A percentile compares a stretch with the other conserved stretches of the same genome.
These are phyloP conservation scores for Dittrichia graveolens DNA, from an alignment of 129 eudicot genomes.

Conservation along the genomic window DNA sequence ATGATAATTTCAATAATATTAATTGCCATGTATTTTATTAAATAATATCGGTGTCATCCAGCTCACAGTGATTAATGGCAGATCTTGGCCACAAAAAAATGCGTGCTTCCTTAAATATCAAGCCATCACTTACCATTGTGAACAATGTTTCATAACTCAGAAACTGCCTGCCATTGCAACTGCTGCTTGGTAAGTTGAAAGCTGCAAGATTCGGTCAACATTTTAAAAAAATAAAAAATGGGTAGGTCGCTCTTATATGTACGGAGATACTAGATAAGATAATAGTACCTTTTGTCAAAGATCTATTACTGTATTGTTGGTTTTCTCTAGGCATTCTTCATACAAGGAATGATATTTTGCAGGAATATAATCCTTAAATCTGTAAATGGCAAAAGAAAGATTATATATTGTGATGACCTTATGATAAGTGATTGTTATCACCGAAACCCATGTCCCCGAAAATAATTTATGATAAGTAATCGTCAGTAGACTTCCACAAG, in stretches of 20 bases:
- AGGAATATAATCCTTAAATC: conserved; percentile 74
- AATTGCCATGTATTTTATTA: neutral
- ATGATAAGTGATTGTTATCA: no score
- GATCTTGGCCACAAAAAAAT: neutral
- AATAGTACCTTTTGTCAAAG: conserved; percentile 42
- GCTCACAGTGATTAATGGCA: neutral
- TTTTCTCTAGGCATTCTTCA: conserved; percentile 43
- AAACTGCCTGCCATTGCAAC: conserved; percentile 9
- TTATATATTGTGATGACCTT: neutral
- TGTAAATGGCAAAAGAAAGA: conserved; percentile 33
- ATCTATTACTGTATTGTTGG: conserved; percentile 19
- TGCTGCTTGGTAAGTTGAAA: neutral
- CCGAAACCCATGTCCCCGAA: no score
- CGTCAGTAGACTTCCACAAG: neutral
- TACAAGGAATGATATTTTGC: conserved; percentile 61
- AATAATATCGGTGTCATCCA: neutral
- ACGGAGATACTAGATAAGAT: neutral
- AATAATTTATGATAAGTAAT: neutral
- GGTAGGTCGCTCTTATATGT: neutral
- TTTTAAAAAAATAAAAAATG: neutral
- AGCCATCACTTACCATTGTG: neutral
- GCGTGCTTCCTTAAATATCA: neutral
- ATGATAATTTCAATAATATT: neutral
- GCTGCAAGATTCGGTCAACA: conserved; percentile 5
- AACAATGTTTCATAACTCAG: conserved; percentile 9